Base-by-base conservation (phyloP, 441 rosid genomes). In the Gossypium davidsonii region DNA sequence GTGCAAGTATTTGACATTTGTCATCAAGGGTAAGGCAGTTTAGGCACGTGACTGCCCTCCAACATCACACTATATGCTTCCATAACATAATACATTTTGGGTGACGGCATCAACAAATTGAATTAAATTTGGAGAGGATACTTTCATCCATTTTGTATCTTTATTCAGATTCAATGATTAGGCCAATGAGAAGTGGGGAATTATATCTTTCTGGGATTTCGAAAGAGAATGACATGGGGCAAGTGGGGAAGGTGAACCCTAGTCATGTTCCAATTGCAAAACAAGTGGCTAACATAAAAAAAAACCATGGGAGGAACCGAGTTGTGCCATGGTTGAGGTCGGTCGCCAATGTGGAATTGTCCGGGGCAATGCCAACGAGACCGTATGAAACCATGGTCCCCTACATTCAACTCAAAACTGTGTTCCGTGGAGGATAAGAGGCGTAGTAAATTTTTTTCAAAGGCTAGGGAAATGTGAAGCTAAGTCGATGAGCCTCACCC, bases 341-440 rank as follows among this genome's bases (percentile, higher is more conserved):
- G 1, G 31, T 28, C 31, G 31, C 31, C 31, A 28, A 28, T 28
- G 1, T 28, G 31, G 31, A 28, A 28, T 28, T 28, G 31, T 28
- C 31, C 5, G 31, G 31, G 31, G 31, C 31, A 46, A 11, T 46
- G 51, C 11, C n/a, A 46, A 46, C 14, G n/a, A n/a, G 20, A 51
- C 55, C 20, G 6, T 81, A 78, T 85, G 83, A 61, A 66, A 39
- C 12, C 62, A 72, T 64, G 77, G 75, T 75, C 76, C 71, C 42
- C 57, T 20, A 55, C 12, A 7, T 55, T 55, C 25, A 20, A 8
- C 59, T 55, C 26, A 10, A 23, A 57, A 23, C n/a, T 57, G 14
- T 48, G 14, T 21, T 14, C 23, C 71, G 14, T 39, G 2, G 34
- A 37, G n/a, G 15, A 25, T 5, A 2, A 2, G 14, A 25, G 11